A percentile compares a stretch with the other conserved stretches of the same genome.
phyloP scores from a whole-genome alignment of 2,329 filamentous ascomycete species.

The Onygena corvina region DNA sequence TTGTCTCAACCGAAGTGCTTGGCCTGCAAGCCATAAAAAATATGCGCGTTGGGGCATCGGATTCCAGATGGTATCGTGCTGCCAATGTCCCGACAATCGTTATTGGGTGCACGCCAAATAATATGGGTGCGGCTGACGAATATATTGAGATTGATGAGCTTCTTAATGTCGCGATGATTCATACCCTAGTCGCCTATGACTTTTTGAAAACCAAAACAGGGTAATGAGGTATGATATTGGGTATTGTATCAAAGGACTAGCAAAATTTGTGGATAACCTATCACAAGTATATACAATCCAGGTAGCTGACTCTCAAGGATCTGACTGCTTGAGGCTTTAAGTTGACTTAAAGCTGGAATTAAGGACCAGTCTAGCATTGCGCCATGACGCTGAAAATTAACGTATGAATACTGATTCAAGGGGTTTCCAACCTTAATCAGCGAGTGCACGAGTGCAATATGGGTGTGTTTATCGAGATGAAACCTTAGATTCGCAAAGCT shows the following conservation, averaged over 20 bases:
- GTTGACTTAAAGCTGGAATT: not conserved
- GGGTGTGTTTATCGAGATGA: not conserved
- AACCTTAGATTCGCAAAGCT: slow-evolving; percentile 16
- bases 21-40: slow-evolving; percentile 2
- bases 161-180: slow-evolving; percentile 10
- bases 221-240: not conserved
- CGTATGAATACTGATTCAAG: not conserved
- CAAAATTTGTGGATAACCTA: not conserved
- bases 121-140: slow-evolving; percentile 14
- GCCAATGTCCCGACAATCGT: slow-evolving; percentile 12
- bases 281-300: not conserved
- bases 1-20: slow-evolving; percentile 8
- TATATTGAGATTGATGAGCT: slow-evolving; percentile 12
- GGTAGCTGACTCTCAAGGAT: not conserved
- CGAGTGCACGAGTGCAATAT: not conserved
- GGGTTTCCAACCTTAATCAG: not conserved
- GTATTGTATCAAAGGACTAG: not conserved
- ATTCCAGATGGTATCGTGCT: slow-evolving; percentile 11
- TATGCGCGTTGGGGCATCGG: slow-evolving; percentile 13
- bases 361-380: not conserved
- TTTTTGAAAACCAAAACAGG: slow-evolving; percentile 8
- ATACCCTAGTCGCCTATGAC: slow-evolving; percentile 13
- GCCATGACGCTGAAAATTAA: not conserved
- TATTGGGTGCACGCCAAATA: slow-evolving; percentile 11
- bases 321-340: not conserved